Conservation (phyloP, 352 stramenopile species). For the Phytophthora idaei region DNA sequence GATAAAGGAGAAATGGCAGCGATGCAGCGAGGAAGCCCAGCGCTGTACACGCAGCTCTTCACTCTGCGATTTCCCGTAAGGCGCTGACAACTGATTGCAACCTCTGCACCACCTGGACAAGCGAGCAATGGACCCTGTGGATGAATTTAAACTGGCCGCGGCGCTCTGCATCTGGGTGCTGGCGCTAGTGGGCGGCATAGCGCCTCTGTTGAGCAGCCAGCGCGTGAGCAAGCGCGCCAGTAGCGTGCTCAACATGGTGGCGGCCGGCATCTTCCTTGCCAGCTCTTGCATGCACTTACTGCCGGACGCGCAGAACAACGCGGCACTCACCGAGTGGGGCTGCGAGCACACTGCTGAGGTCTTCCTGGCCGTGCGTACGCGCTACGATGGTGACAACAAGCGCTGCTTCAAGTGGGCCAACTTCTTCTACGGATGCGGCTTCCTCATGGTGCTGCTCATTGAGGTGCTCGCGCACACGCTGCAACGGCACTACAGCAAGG, state of each 20-base stretch:
- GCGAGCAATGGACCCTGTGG: constrained; percentile 46
- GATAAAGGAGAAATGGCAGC: constrained; percentile 24
- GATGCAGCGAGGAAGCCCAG: constrained; percentile 3
- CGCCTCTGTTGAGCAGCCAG: constrained; percentile 52
- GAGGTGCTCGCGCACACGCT: constrained; percentile 72
- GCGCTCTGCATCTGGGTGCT: constrained; percentile 63
- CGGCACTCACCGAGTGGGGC: constrained; percentile 49
- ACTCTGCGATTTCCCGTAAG: constrained; percentile 32
- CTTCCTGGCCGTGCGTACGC: constrained; percentile 37
- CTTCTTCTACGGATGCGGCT: constrained; percentile 82
- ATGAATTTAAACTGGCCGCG: constrained; percentile 71
- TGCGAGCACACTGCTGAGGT: constrained; percentile 50
- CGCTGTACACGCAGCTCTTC: constrained; percentile 15
- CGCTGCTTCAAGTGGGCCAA: constrained; percentile 78
- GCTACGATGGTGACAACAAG: constrained; percentile 37
- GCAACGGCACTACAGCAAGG: constrained; percentile 48
- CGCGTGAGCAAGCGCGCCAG: constrained; percentile 43
- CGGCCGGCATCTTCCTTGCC: constrained; percentile 80
- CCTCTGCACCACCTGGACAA: constrained; percentile 7
- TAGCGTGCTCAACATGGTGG: constrained; percentile 84
- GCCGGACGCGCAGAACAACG: constrained; percentile 74
- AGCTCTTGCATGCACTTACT: constrained; percentile 83
- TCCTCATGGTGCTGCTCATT: constrained; percentile 76
- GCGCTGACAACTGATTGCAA: constrained; percentile 1
- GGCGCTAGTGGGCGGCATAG: constrained; percentile 58